phyloP scores from a whole-genome alignment of 345 rosid genomes.

The Aquilaria malaccensis region DNA sequence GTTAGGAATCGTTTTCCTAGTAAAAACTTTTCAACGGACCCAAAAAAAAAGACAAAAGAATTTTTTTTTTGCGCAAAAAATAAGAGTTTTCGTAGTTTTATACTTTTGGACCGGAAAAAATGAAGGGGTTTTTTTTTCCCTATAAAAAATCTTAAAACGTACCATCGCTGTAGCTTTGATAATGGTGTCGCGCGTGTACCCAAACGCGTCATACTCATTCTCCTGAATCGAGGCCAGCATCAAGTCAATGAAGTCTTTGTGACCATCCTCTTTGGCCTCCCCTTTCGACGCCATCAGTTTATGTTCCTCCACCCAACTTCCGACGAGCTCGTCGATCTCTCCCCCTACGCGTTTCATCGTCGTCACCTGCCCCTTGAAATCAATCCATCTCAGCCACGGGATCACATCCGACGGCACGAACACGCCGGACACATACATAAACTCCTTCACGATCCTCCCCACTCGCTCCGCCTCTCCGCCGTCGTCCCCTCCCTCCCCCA shows the following conservation, averaged over 20 bases:
- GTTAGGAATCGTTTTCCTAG: no score
- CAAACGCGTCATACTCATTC: slow-evolving; percentile 8
- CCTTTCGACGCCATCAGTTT: not conserved
- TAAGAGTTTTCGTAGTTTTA: no score
- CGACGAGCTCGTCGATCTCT: slow-evolving; percentile 17
- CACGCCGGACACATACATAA: slow-evolving; percentile 12
- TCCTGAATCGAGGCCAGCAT: slow-evolving; percentile 5
- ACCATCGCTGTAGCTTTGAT: slow-evolving; percentile 13
- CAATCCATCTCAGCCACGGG: slow-evolving; percentile 26
- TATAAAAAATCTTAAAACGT: not conserved
- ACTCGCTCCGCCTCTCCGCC: slow-evolving; percentile 20
- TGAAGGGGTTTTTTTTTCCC: no score
- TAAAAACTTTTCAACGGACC: no score
- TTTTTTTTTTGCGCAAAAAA: no score
- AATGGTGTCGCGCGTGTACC: slow-evolving; percentile 7
- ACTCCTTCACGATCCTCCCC: slow-evolving; percentile 22
- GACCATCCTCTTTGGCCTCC: not conserved
- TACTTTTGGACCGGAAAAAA: no score
- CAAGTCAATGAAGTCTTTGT: slow-evolving; percentile 9
- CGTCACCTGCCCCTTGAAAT: slow-evolving; percentile 16
- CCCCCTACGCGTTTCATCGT: slow-evolving; percentile 12
- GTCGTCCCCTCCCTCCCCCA: not conserved
- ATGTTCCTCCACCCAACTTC: slow-evolving; percentile 30
- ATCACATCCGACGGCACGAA: slow-evolving; percentile 24
- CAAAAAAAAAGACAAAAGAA: no score